Evolutionary conservation across 495 filamentous ascomycete species (phyloP).

Genomic region (Penicillium malachiteum): DNA sequence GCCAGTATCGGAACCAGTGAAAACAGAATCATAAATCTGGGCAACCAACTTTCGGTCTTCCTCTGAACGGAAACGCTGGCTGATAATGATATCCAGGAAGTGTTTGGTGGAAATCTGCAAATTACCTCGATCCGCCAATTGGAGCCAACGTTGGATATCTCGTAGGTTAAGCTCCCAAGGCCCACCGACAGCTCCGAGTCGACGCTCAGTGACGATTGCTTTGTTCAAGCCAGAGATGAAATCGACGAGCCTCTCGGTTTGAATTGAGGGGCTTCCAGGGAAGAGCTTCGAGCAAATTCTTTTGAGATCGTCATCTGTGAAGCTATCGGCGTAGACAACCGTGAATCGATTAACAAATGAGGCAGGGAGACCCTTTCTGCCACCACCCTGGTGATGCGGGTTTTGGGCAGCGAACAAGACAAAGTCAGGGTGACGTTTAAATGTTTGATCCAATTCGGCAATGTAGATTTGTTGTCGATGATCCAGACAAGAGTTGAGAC

Average conservation of each 20-base stretch:
- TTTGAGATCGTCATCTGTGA: conserved; percentile 75
- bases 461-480: conserved; percentile 96
- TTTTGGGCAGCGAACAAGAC: conserved; percentile 96
- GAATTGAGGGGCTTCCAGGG: conserved; percentile 53
- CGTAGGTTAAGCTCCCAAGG: conserved; percentile 98
- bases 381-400: conserved; percentile 94
- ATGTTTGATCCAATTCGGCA: conserved; percentile 89
- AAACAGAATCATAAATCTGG: conserved; percentile 59
- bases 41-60: conserved; percentile 64
- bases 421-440: conserved; percentile 85
- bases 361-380: conserved; percentile 89
- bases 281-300: conserved; percentile 78
- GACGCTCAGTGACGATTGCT: conserved; percentile 61
- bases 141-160: conserved; percentile 87
- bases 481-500: conserved; percentile 94
- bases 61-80: conserved; percentile 78
- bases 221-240: conserved; percentile 79
- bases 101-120: conserved; percentile 58
- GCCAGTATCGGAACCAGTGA: conserved; percentile 37
- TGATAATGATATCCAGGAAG: conserved; percentile 79
- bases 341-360: conserved; percentile 99
- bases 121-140: conserved; percentile 56
- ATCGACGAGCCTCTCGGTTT: conserved; percentile 63
- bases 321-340: conserved; percentile 91
- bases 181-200: conserved; percentile 75